Percentiles rank a stretch among this genome's conserved stretches.
phyloP scores from a whole-genome alignment of 2,329 filamentous ascomycete species.

The Ramichloridium luteum region DNA sequence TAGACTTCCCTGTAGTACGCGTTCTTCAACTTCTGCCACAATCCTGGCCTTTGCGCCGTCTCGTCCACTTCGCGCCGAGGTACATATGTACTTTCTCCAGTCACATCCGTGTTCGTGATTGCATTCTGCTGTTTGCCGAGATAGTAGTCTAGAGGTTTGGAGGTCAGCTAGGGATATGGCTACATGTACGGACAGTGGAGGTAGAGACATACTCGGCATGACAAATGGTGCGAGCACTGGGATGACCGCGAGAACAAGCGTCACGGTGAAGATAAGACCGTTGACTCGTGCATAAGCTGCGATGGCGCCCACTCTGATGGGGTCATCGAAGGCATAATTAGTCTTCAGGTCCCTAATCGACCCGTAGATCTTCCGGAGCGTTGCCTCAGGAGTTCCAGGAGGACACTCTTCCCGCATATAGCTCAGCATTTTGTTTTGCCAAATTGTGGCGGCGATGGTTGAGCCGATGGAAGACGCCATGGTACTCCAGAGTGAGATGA shows the following conservation, averaged over 20 bases:
- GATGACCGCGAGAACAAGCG: not conserved
- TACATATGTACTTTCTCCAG: no score
- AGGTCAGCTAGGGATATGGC: not conserved
- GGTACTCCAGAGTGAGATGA: conserved; percentile 30
- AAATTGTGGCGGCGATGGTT: conserved; percentile 21
- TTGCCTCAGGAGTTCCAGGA: not conserved
- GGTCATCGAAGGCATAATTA: conserved; percentile 2
- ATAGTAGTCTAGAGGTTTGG: conserved; percentile 7
- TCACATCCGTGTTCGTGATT: conserved; percentile 2
- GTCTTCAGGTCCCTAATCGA: conserved; percentile 3
- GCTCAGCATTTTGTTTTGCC: conserved; percentile 3
- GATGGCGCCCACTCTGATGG: conserved; percentile 4
- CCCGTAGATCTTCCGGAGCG: conserved; percentile 2
- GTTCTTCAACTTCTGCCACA: no score
- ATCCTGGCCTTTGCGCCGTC: no score
- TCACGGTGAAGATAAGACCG: conserved; percentile 4
- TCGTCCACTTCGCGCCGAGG: no score
- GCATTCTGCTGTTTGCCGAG: conserved; percentile 8
- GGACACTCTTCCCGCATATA: conserved; percentile 6
- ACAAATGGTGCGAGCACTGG: conserved; percentile 3
- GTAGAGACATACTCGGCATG: conserved; percentile 5
- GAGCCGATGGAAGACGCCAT: conserved; percentile 30
- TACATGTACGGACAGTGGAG: not conserved
- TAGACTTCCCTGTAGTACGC: no score
- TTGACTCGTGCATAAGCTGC: conserved; percentile 4